Base-by-base conservation (phyloP, 2,329 filamentous ascomycete species). In the Ceratocystis albifundus region DNA sequence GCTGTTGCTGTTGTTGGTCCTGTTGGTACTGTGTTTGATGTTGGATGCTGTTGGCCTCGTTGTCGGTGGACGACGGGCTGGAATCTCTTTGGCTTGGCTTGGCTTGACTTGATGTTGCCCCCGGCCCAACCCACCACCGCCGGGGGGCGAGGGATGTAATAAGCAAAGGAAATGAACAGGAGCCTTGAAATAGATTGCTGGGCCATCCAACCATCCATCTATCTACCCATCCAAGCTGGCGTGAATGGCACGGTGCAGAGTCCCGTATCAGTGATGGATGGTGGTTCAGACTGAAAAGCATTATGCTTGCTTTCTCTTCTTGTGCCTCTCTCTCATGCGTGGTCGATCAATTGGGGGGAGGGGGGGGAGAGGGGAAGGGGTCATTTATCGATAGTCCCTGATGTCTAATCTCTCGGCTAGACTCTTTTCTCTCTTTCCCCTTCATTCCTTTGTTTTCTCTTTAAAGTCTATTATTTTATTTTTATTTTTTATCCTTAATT, bases 121-220 rank as follows among this genome's bases (percentile, higher is more conserved):
- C 36, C 15, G 36, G 36, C 36, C 4, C 22, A 48, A 30, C 22
- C 3, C n/a, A 22, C 22, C 20, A 12, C 25, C 7, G n/a, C n/a
- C n/a, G n/a, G n/a, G 32, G 15, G 41, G 5, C 17, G 6, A 28
- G 3, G 12, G 46, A 6, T 25, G 12, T 8, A 36, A n/a, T 8
- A 4, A 32, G n/a, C 22, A n/a, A 1, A 20, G 55, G 25, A 59
- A 36, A 59, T 59, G 55, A 41, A 59, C 5, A 36, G 55, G 28
- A 59, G 55, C 55, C 55, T 20, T 15, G 55, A 59, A 59, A 59
- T 59, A 59, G 55, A 59, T 59, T 59, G 28, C 28, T 22, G 28
- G 55, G 0, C 22, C 6, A 36, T 59, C 36, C 4, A 30, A 4
- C n/a, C n/a, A n/a, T n/a, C n/a, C n/a, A n/a, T n/a, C n/a, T n/a